Percentiles rank a stretch among this genome's conserved stretches.
phyloP scores from a whole-genome alignment of 805 yeast genomes.

The Scheffersomyces lignosus region DNA sequence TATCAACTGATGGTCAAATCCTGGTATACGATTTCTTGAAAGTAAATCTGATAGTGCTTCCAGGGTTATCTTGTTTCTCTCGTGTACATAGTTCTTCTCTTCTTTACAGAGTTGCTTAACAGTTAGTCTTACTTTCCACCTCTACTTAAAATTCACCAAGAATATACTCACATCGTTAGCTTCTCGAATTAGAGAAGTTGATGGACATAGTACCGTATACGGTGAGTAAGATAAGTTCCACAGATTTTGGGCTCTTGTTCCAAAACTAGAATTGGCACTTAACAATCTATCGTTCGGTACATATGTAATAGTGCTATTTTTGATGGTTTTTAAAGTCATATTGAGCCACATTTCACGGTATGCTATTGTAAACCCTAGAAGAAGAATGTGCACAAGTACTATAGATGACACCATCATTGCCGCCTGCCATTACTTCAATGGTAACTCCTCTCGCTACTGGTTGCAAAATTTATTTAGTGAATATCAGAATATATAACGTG shows the following conservation, averaged over 20 bases:
- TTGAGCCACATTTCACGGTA: no score
- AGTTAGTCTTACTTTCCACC: constrained; percentile 14
- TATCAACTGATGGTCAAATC: constrained; percentile 26
- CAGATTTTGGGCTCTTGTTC: constrained; percentile 1
- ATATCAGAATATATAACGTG: no score
- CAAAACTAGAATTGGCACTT: not conserved
- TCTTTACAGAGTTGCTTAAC: constrained; percentile 12
- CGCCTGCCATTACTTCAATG: no score
- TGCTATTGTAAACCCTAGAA: no score
- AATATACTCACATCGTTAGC: constrained; percentile 17
- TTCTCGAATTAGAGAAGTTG: constrained; percentile 14
- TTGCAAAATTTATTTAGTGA: no score
- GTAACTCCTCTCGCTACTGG: no score
- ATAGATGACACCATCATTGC: no score
- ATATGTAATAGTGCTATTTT: no score
- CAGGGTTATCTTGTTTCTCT: constrained; percentile 31
- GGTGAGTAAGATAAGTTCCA: constrained; percentile 26
- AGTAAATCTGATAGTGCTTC: constrained; percentile 28
- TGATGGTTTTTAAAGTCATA: no score
- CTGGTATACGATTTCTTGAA: constrained; percentile 29
- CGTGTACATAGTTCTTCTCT: constrained; percentile 25
- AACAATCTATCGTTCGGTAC: not conserved
- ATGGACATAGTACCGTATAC: constrained; percentile 23
- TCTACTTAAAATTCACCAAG: not conserved
- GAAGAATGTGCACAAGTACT: no score